Evolutionary conservation across 179 eudicot species (phyloP), one percentile per base, ranked within the genome.

Genomic region (Vitellaria paradoxa): DNA sequence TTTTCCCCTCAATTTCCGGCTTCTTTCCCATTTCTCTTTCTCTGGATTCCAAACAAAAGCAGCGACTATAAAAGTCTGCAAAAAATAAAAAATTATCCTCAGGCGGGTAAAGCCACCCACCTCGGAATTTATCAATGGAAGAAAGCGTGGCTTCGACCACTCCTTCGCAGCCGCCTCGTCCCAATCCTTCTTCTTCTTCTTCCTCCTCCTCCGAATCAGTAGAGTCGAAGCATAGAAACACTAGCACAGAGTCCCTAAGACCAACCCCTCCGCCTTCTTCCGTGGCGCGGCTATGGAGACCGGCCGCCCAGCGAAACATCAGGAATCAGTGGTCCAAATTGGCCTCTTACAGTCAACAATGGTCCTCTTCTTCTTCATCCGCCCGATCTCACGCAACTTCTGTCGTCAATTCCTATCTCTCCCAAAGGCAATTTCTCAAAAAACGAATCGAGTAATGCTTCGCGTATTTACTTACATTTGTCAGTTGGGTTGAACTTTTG

Each of bases 241-340:
- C 46, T 46, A 61, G 66, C 73, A 79, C 70, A 13, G 71, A 42
- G 46, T 62, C 55, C 50, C 68, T 59, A 8, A 67, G 63, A 65
- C 52, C 74, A 40, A 66, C 78, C 9, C 75, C 79, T 9, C 50
- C 77, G 7, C 77, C 87, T 10, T 72, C 87, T 21, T 79, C 89
- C n/a, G 76, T 81, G 24, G 65, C 80, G 3, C 84, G 98, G 74
- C 84, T 80, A 14, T 94, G 98, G 98, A 82, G 90, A 65, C 94
- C 94, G 8, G 89, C 85, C 3, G 98, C 98, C 20, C 97, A 93
- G 75, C 82, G 94, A 65, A 95, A 95, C 81, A 78, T 95, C 55
- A 84, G 91, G 86, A 95, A 93, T 78, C 98, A 93, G 76, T 95
- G 98, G 98, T 88, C 97, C 45, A 91, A 87, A 59, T 79, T 95